Conservation (phyloP, 208 protist genomes). For the Leishmania martiniquensis region DNA sequence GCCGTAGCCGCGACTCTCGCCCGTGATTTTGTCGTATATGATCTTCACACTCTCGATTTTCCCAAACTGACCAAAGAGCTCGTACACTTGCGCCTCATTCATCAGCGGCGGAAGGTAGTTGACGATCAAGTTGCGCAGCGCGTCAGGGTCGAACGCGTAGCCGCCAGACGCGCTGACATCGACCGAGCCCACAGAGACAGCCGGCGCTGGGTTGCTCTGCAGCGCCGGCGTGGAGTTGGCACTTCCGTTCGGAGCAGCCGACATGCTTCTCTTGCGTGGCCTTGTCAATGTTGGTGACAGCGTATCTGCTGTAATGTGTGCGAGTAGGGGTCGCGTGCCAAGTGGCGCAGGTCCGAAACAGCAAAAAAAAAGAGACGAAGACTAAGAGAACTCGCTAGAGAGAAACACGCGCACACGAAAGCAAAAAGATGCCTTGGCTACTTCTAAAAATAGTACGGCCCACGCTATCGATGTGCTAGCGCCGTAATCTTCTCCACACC, state of each 20-base stretch:
- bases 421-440: slow-evolving; percentile 4
- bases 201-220: neutral
- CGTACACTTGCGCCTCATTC: slow-evolving; percentile 65
- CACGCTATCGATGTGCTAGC: too few relatives aligned
- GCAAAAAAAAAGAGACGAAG: neutral
- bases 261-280: slow-evolving; percentile 5
- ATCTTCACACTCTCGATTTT: slow-evolving; percentile 89
- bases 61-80: slow-evolving; percentile 86
- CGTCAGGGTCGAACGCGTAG: slow-evolving; percentile 51
- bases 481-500: too few relatives aligned
- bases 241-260: neutral
- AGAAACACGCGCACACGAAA: too few relatives aligned
- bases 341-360: neutral
- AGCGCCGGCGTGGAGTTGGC: slow-evolving; percentile 11
- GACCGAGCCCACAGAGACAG: neutral
- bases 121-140: slow-evolving; percentile 84
- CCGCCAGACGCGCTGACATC: neutral
- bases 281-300: neutral
- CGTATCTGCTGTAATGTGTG: neutral
- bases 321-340: neutral
- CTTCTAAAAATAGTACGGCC: too few relatives aligned
- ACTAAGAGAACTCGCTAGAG: neutral
- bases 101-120: slow-evolving; percentile 88
- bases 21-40: slow-evolving; percentile 83
- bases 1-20: slow-evolving; percentile 86